These are phyloP conservation scores for Pseudogymnoascus sp. DNA, from an alignment of 2,329 filamentous ascomycete genomes.

Conservation along the genomic window DNA sequence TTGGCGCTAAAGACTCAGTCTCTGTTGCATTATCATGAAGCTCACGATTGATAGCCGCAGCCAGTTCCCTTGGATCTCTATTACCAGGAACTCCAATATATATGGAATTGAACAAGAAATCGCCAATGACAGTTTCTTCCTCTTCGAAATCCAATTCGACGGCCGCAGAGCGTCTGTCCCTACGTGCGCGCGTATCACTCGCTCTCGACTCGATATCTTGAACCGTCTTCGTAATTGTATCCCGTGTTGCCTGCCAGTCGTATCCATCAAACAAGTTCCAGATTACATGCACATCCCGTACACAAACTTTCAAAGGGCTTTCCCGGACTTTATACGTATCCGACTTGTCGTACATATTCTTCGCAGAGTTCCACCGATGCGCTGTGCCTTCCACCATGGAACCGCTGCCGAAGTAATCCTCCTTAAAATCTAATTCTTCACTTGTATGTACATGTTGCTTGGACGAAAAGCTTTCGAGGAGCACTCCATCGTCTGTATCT, in stretches of 20 bases:
- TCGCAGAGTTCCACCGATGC: slow-evolving; percentile 70
- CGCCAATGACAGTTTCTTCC: slow-evolving; percentile 78
- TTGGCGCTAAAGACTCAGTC: slow-evolving; percentile 79
- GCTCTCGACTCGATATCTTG: slow-evolving; percentile 78
- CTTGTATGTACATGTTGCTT: slow-evolving; percentile 42
- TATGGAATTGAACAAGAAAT: slow-evolving; percentile 97
- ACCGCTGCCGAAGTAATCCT: slow-evolving; percentile 65
- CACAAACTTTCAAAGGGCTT: slow-evolving; percentile 66
- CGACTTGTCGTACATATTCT: slow-evolving; percentile 62
- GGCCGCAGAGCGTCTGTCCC: slow-evolving; percentile 39
- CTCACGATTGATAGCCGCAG: slow-evolving; percentile 76
- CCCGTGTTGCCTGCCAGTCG: slow-evolving; percentile 84
- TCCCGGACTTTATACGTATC: slow-evolving; percentile 51
- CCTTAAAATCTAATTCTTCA: slow-evolving; percentile 61
- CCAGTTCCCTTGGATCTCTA: slow-evolving; percentile 72
- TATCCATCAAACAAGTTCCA: slow-evolving; percentile 98
- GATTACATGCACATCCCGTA: slow-evolving; percentile 84
- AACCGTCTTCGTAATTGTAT: slow-evolving; percentile 79
- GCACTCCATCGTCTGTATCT: slow-evolving; percentile 39
- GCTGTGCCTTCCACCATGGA: slow-evolving; percentile 55
- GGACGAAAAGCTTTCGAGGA: slow-evolving; percentile 36
- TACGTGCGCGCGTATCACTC: slow-evolving; percentile 58
- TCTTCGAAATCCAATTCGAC: slow-evolving; percentile 62
- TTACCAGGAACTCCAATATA: slow-evolving; percentile 90
- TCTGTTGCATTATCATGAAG: slow-evolving; percentile 81